Base-by-base conservation (phyloP, 2,329 filamentous ascomycete species). In the Teratosphaeria viscida region DNA sequence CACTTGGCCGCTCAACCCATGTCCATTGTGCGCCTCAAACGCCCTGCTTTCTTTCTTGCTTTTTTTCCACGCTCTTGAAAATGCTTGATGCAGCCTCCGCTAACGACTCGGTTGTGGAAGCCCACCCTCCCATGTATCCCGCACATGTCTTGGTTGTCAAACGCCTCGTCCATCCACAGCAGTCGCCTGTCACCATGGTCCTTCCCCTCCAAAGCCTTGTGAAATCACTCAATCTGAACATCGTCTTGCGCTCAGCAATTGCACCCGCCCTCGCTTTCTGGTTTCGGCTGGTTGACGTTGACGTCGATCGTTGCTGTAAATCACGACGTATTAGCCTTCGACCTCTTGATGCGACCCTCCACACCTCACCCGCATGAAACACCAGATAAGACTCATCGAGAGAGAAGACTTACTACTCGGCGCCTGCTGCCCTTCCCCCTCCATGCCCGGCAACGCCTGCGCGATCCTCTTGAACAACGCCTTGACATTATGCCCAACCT, bases 401-500 rank as follows among this genome's bases (percentile, higher is more conserved):
- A 23, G 43, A 23, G 43, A 19, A 35, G 57, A 83, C 87, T 70
- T 80, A 94, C 89, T 95, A 78, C 92, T 90, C 74, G 79, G 84
- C 67, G 85, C 86, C 67, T 87, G 86, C 67, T 87, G 85, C 65
- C 90, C 88, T 66, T 91, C 87, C 14, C 90, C 91, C 75, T 99
- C 94, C 94, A 99, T 97, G 26, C 94, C 94, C 7, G 94, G 94
- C 68, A 99, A 79, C 43, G 95, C 94, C 77, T 99, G 94, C 49
- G 95, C 94, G 84, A 99, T 99, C 79, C 91, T 88, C 81, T 92
- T 90, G 79, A 99, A 99, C 60, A 99, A 80, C 67, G 88, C 89
- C 82, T 99, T 99, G 68, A 99, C 95, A 73, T 99, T 99, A 77
- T 97, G 91, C 49, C 95, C 92, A 12, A 96, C 82, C 82, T 99